Conservation (phyloP, 208 protist genomes). For the Crithidia acanthocephali region DNA sequence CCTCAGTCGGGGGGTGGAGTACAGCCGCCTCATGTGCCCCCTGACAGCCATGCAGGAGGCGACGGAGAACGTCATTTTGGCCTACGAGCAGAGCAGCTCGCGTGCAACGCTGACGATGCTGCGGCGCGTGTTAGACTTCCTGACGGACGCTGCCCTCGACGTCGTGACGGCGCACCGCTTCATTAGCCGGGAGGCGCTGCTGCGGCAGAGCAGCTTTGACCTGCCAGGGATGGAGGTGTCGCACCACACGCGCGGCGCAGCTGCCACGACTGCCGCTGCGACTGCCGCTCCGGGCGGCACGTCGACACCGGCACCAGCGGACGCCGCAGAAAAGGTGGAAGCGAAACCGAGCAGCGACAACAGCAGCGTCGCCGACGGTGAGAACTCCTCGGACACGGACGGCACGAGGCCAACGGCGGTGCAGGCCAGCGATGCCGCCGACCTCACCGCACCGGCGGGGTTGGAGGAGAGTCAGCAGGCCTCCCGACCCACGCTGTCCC, state of each 20-base stretch:
- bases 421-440: background rate
- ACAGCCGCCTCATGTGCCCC: constrained; percentile 52
- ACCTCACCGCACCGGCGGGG: background rate
- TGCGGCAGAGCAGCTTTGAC: constrained; percentile 55
- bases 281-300: no score
- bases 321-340: no score
- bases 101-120: constrained; percentile 73
- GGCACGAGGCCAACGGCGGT: background rate
- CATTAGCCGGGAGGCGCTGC: constrained; percentile 61
- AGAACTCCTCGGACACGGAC: background rate
- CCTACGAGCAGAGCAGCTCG: constrained; percentile 75
- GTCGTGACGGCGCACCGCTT: constrained; percentile 69
- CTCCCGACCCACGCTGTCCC: constrained; percentile 7
- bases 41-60: constrained; percentile 71
- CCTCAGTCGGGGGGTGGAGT: constrained; percentile 27
- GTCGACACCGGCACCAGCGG: no score
- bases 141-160: constrained; percentile 81
- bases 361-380: no score
- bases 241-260: no score
- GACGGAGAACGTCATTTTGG: constrained; percentile 79
- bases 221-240: constrained; percentile 34
- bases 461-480: background rate
- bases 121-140: constrained; percentile 63
- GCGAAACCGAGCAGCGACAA: no score
- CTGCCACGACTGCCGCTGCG: background rate